Base-by-base conservation (phyloP, 148 eudicot species). In the Fagopyrum tataricum region DNA sequence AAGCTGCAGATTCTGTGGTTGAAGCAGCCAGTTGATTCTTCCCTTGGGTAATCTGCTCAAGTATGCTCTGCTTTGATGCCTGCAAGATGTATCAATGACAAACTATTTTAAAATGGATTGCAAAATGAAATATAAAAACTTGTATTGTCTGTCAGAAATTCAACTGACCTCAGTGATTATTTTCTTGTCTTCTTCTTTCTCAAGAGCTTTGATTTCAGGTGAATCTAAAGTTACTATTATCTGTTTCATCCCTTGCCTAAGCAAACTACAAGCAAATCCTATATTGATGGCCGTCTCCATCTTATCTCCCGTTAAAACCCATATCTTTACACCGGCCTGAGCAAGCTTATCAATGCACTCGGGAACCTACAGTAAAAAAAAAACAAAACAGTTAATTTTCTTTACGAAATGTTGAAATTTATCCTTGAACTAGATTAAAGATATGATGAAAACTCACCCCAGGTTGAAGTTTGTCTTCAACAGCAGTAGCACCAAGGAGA, bases 211-310 rank as follows among this genome's bases (percentile, higher is more conserved):
- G 77, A 90, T 91, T 77, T 91, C 97, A 7, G 89, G 87, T n/a
- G 81, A 53, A 18, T 93, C 97, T 76, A 89, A 79, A 73, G 74
- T 85, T 61, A 93, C 76, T 5, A 78, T 73, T 61, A 89, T 91
- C 78, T 91, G 98, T 79, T 81, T 87, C 96, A 93, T 93, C 74
- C 95, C 98, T 80, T 93, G 97, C 81, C 97, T 85, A 73, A 93
- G 90, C 85, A 93, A 79, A 81, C 98, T 93, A 83, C 92, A 93
- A 39, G 96, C 87, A 55, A 83, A 92, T 23, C 87, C 84, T 23
- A 84, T 84, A 72, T 84, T 84, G 37, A 84, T 81, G n/a, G 86
- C 84, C n/a, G 86, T 84, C 73, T 84, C 86, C 86, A 83, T 83
- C 76, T 83, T 83, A 66, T 83, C 86, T 48, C 86, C 86, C 47